Base-by-base conservation (phyloP, 495 filamentous ascomycete genomes). In the Chaetomidium leptoderma region DNA sequence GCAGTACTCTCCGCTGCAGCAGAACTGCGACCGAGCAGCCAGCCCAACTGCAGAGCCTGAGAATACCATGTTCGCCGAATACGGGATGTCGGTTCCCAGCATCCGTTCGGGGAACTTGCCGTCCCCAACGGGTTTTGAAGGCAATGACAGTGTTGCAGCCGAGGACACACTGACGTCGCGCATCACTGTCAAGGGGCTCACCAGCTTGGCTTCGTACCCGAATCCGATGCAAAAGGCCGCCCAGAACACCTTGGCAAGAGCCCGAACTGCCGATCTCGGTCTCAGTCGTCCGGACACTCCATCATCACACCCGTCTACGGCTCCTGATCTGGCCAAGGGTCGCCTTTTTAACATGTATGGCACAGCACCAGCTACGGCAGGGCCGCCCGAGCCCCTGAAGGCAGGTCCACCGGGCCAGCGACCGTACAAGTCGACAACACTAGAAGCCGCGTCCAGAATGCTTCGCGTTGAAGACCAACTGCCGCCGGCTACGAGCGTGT, bases 371-470 rank as follows among this genome's bases (percentile, higher is more conserved):
- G 56, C 65, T 50, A 56, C 60, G 29, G 49, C 66, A 16, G 76
- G 76, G 13, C 70, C 72, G 24, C 76, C 76, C 11, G 70, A 66
- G 23, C 76, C 77, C 6, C 59, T 79, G 39, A 77, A 69, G 7
- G 77, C 77, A 10, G 77, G 77, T 7, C 77, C 77, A 8, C 77
- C 77, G 1, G 77, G 77, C 19, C 68, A 72, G 27, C 75, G 77
- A 35, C 70, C 72, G 17, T 68, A 68, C 49, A 65, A 62, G 27
- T 62, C 72, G 3, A 62, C 65, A 16, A 49, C 61, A 0, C 63
- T 73, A n/a, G 66, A 76, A 4, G 33, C 45, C 11, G 43, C 63
- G 10, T 42, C 58, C 32, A 65, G 53, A 37, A 17, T 36, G 11
- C 23, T 47, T n/a, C 44, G 36, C 26, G 14, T 6, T 19, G 59